These are phyloP conservation scores for Pleurotus citrinopileatus DNA, from an alignment of 768 basidiomycete species.

Conservation along the genomic window DNA sequence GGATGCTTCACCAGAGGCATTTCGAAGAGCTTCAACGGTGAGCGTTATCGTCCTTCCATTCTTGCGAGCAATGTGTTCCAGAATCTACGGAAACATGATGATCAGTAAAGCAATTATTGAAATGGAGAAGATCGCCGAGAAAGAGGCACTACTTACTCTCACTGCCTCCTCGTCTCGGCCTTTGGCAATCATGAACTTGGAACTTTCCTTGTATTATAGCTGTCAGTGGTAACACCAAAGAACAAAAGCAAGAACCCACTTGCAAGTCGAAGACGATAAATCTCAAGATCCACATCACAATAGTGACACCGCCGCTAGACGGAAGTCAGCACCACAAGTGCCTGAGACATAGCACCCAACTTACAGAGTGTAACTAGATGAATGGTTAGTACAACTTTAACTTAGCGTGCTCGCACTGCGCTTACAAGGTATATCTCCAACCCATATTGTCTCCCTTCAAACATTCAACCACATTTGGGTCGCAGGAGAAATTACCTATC, in stretches of 20 bases:
- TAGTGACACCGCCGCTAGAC: constrained; percentile 43
- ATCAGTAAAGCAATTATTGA: constrained; percentile 7
- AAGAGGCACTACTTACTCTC: constrained; percentile 24
- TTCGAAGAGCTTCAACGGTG: constrained; percentile 40
- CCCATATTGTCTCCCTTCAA: constrained; percentile 51
- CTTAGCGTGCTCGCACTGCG: constrained; percentile 12
- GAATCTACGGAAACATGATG: constrained; percentile 31
- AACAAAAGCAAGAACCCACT: constrained; percentile 24
- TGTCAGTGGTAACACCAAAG: not conserved
- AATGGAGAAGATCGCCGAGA: not conserved
- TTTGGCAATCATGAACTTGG: constrained; percentile 57
- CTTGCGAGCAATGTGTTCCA: constrained; percentile 44
- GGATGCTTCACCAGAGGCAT: constrained; percentile 20
- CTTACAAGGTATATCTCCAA: constrained; percentile 55
- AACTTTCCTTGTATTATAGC: constrained; percentile 33
- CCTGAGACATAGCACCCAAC: constrained; percentile 12
- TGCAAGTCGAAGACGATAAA: constrained; percentile 57
- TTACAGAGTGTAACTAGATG: constrained; percentile 37
- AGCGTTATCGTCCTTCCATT: constrained; percentile 46
- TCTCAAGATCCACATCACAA: constrained; percentile 52
- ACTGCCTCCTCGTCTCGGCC: constrained; percentile 58
- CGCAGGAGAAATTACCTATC: constrained; percentile 54
- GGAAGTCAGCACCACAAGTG: not conserved
- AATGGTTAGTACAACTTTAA: not conserved
- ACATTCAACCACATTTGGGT: constrained; percentile 37